phyloP scores from a whole-genome alignment of 2,329 filamentous ascomycete genomes.

The Colletotrichum cuscutae region DNA sequence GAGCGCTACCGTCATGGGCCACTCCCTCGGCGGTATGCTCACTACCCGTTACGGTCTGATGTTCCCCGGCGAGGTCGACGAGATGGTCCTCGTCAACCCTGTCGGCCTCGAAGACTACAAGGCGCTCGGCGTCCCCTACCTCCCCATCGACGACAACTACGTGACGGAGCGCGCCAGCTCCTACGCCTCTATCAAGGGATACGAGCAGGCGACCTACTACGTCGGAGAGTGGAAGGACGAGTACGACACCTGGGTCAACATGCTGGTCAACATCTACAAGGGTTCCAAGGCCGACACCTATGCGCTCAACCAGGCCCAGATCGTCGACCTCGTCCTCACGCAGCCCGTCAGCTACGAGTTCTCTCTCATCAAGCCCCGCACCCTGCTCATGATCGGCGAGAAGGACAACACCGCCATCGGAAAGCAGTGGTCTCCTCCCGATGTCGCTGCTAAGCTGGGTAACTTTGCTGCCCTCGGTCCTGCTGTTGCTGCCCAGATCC shows the following conservation, averaged over 20 bases:
- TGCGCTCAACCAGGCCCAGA: conserved; percentile 58
- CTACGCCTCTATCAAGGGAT: conserved; percentile 55
- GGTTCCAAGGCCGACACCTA: conserved; percentile 54
- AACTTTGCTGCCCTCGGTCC: conserved; percentile 61
- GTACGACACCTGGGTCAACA: conserved; percentile 66
- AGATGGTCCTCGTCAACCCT: conserved; percentile 61
- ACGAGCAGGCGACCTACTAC: conserved; percentile 61
- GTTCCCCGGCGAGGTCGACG: conserved; percentile 55
- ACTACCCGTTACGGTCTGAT: conserved; percentile 61
- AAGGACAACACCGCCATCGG: conserved; percentile 66
- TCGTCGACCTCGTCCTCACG: conserved; percentile 66
- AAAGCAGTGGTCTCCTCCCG: conserved; percentile 59
- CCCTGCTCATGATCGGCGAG: conserved; percentile 60
- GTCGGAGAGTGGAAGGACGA: conserved; percentile 56
- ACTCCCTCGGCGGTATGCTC: conserved; percentile 67
- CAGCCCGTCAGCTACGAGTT: conserved; percentile 63
- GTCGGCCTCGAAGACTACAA: conserved; percentile 66
- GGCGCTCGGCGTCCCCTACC: conserved; percentile 58
- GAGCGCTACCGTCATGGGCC: conserved; percentile 60
- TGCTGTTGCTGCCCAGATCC: conserved; percentile 54
- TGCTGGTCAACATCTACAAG: conserved; percentile 63
- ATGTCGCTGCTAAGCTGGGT: conserved; percentile 56
- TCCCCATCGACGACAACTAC: conserved; percentile 51
- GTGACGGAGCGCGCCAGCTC: conserved; percentile 51
- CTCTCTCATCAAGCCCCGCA: conserved; percentile 53